Base-by-base conservation (phyloP, 225 moss, liverwort and hornwort species). In the Marchantia polymorpha region DNA sequence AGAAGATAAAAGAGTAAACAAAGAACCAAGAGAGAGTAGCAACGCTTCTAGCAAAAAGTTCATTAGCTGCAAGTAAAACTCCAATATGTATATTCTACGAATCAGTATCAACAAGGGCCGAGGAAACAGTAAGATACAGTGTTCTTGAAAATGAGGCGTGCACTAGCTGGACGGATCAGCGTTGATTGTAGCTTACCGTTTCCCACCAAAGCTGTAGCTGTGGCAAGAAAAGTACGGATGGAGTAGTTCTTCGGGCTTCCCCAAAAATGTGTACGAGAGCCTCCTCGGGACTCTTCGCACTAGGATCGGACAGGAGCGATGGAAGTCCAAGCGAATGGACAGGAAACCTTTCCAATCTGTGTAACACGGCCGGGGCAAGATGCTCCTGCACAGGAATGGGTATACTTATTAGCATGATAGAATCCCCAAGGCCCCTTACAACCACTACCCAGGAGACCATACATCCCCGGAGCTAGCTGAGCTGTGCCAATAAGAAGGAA, bases 201-300 rank as follows among this genome's bases (percentile, higher is more conserved):
- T 93, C 90, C 93, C 93, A 93, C 93, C 93, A 93, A 65, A 93
- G 90, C 80, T 93, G 90, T 49, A 93, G 87, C 85, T 93, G 93
- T 77, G 93, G 93, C 83, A 93, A 85, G 83, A 91, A 93, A 12
- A 93, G 91, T 69, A 93, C 86, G 58, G 91, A 91, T 7, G 93
- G 93, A 25, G 93, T 91, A 76, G 87, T 91, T 61, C 93, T 88
- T 68, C 93, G 90, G 16, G 93, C 93, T 54, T 93, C 93, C 49
- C 91, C 90, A 71, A 93, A 93, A 72, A 93, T 91, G 60, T 93
- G 93, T 69, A 93, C 91, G 69, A 93, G 79, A 2, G 93, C 93
- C 76, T 93, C 93, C 79, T 93, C 91, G 2, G 91, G 91, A 39
- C 84, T 89, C 90, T 93, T 93, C 23, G 91, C 93, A 77, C 91